Evolutionary conservation across 2,329 filamentous ascomycete species (phyloP).

Genomic region (Ophiocordyceps robertsii): DNA sequence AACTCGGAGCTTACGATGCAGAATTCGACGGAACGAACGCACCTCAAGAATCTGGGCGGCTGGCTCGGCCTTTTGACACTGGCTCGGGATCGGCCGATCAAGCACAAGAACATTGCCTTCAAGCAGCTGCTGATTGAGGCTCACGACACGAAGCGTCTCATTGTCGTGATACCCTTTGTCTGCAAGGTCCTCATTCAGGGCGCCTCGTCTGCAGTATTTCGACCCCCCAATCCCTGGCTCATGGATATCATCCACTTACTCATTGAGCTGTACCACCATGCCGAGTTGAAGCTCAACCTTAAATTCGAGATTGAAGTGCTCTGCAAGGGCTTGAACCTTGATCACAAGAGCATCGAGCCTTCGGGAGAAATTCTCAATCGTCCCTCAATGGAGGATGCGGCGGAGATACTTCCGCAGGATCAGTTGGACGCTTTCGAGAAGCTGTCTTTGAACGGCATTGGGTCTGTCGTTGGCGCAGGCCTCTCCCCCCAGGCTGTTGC

Average conservation of each 20-base stretch:
- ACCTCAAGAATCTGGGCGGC: slow-evolving; percentile 83
- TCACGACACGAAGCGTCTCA: slow-evolving; percentile 79
- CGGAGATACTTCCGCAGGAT: slow-evolving; percentile 49
- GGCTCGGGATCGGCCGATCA: slow-evolving; percentile 87
- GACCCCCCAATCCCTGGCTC: slow-evolving; percentile 90
- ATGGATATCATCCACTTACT: slow-evolving; percentile 91
- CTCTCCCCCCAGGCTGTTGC: slow-evolving; percentile 68
- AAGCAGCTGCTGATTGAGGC: slow-evolving; percentile 90
- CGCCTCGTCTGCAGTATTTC: slow-evolving; percentile 74
- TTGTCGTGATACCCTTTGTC: slow-evolving; percentile 91
- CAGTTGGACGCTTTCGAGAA: slow-evolving; percentile 72
- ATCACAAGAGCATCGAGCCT: slow-evolving; percentile 83
- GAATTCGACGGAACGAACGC: slow-evolving; percentile 69
- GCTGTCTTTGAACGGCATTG: slow-evolving; percentile 62
- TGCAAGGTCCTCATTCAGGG: slow-evolving; percentile 91
- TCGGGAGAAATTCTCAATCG: slow-evolving; percentile 76
- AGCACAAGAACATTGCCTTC: slow-evolving; percentile 93
- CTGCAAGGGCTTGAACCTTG: slow-evolving; percentile 82
- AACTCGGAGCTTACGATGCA: slow-evolving; percentile 82
- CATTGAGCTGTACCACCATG: slow-evolving; percentile 86
- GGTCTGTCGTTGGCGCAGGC: slow-evolving; percentile 52
- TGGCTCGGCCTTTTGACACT: slow-evolving; percentile 93
- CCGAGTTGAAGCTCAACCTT: slow-evolving; percentile 86
- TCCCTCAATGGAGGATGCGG: slow-evolving; percentile 46
- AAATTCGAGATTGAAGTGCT: slow-evolving; percentile 98